Conservation (phyloP, 805 yeast species). For the Wickerhamomyces chaumierensis region DNA sequence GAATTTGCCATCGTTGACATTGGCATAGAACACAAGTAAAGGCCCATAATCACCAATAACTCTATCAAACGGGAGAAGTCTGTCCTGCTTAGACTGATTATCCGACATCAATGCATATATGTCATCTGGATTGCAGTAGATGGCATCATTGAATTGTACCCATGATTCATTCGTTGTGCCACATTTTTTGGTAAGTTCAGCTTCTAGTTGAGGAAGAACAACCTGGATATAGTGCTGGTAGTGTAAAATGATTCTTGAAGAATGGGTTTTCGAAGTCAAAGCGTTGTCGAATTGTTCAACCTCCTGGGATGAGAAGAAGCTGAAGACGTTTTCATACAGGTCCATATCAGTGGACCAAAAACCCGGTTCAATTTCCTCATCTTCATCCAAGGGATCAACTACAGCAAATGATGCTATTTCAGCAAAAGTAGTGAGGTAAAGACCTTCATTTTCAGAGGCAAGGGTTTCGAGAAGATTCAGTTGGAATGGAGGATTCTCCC, state of each 20-base stretch:
- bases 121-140: conserved; percentile 59
- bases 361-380: conserved; percentile 1
- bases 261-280: conserved; percentile 27
- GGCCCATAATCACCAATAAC: conserved; percentile 49
- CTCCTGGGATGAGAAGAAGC: conserved; percentile 10
- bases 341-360: conserved; percentile 9
- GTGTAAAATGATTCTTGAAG: conserved; percentile 61
- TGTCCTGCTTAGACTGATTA: conserved; percentile 1
- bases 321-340: conserved; percentile 10
- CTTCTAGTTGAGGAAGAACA: conserved; percentile 19
- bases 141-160: conserved; percentile 37
- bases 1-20: conserved; percentile 38
- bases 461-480: conserved; percentile 17
- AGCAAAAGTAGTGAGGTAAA: conserved; percentile 6
- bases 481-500: conserved; percentile 19
- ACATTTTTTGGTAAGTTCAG: conserved; percentile 13
- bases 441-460: conserved; percentile 15
- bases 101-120: conserved; percentile 68
- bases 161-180: conserved; percentile 29
- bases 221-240: conserved; percentile 35
- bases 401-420: conserved; percentile 7
- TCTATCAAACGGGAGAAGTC: conserved; percentile 42
- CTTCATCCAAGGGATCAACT: conserved; percentile 2
- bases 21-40: conserved; percentile 56
- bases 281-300: conserved; percentile 14